Conservation (phyloP, 352 stramenopile species). For the Globisporangium perplexum region DNA sequence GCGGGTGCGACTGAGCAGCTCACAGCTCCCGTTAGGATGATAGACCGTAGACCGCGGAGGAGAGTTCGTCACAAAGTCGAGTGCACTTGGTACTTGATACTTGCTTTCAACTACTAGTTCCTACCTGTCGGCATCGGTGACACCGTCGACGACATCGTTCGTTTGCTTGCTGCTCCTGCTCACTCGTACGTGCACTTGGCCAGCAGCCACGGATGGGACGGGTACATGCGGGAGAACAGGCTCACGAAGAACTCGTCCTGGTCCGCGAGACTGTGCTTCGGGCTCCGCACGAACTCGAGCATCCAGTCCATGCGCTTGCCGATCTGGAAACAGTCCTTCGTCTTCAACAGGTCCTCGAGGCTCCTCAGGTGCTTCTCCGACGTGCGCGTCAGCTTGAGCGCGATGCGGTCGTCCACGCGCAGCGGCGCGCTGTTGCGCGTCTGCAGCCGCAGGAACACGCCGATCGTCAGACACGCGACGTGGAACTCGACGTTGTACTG, state of each 20-base stretch:
- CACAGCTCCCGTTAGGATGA: no score
- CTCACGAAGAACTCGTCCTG: conserved; percentile 85
- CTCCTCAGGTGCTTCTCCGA: conserved; percentile 71
- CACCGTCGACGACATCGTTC: no score
- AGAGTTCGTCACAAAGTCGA: no score
- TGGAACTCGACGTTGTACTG: conserved; percentile 80
- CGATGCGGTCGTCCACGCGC: conserved; percentile 65
- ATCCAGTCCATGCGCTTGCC: conserved; percentile 68
- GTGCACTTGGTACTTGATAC: no score
- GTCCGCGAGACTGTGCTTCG: conserved; percentile 68
- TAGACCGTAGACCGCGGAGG: no score
- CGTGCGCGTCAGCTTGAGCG: conserved; percentile 76
- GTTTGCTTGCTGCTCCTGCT: not conserved
- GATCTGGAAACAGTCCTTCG: conserved; percentile 75
- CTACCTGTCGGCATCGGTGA: no score
- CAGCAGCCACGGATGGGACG: conserved; percentile 70
- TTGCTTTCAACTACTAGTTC: no score
- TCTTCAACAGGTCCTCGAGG: conserved; percentile 65
- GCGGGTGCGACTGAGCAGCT: not conserved
- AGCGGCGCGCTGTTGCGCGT: conserved; percentile 65
- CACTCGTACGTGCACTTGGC: conserved; percentile 49
- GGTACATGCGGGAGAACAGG: conserved; percentile 81
- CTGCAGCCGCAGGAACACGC: conserved; percentile 75
- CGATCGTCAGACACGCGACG: conserved; percentile 58
- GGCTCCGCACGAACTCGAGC: conserved; percentile 57